Evolutionary conservation across 1,139 yeast species (phyloP), one percentile per base, ranked within the genome.

Genomic region (Geotrichum siamense): DNA sequence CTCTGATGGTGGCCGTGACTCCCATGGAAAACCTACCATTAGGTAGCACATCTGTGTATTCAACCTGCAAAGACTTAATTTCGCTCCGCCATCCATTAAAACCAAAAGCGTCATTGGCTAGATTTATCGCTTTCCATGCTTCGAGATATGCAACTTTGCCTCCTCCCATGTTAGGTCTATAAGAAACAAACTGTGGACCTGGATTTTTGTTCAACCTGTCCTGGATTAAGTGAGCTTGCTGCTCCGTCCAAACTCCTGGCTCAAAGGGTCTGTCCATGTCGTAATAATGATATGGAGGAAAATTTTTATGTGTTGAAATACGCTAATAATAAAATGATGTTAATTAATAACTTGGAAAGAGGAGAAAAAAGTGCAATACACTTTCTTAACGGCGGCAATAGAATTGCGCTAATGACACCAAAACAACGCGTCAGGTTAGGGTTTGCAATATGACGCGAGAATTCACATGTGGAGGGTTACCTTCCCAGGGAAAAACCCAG

Each of bases 171-270:
- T 89, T 93, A 2, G 89, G 80, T 33, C 97, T 71, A 40, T 77
- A 76, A 32, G 94, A 79, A 26, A 91, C 79, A 57, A 78, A 89
- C 61, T 89, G 97, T 0, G 97, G 96, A 0, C 98, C 98, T 27
- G 87, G 68, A 39, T 58, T 57, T 32, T 53, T 48, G 29, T 51
- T 52, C 22, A 64, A 56, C 21, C 52, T 47, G 13, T 47, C 47
- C 20, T 55, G 55, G 16, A 63, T 53, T 12, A 33, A 13, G 16
- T 35, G 40, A 13, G 25, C 20, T 10, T 41, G 36, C 9, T 33
- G 38, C 8, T 17, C 38, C 2, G 44, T 29, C 48, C 48, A 44
- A n/a, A n/a, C n/a, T n/a, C n/a, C n/a, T n/a, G n/a, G n/a, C n/a
- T n/a, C n/a, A n/a, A n/a, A n/a, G n/a, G n/a, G n/a, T n/a, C n/a